Conservation (phyloP, 2,329 filamentous ascomycete species). For the Colletotrichum navitas region DNA sequence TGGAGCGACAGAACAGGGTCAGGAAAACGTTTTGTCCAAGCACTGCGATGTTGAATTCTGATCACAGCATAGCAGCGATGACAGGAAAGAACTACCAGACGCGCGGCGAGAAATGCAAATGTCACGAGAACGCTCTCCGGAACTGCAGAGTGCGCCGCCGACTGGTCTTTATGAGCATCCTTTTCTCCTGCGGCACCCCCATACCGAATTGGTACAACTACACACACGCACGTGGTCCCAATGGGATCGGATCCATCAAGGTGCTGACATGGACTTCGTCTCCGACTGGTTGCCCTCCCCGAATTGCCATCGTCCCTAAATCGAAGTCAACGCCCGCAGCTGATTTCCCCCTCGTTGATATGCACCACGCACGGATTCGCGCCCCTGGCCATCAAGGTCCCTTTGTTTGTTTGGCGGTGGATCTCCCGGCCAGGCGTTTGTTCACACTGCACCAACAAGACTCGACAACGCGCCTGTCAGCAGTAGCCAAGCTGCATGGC, state of each 20-base stretch:
- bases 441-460: constrained; percentile 3
- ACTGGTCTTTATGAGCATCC: constrained; percentile 38
- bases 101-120: neutral
- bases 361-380: constrained; percentile 18
- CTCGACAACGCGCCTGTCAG: neutral
- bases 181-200: constrained; percentile 15
- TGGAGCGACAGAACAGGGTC: neutral
- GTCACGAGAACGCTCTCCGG: neutral
- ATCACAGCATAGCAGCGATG: neutral
- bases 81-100: neutral
- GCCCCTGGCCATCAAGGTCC: constrained; percentile 29
- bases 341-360: too few species aligned
- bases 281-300: constrained; percentile 9
- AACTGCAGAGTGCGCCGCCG: neutral
- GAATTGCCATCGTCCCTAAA: constrained; percentile 8
- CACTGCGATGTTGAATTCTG: neutral
- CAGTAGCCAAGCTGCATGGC: neutral
- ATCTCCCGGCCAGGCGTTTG: neutral
- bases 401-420: constrained; percentile 13
- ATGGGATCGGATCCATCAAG: constrained; percentile 31
- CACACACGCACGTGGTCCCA: neutral
- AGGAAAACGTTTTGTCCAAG: neutral
- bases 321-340: constrained; percentile 13
- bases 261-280: constrained; percentile 24
- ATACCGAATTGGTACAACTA: constrained; percentile 10